Evolutionary conservation across 2,329 filamentous ascomycete genomes (phyloP).

Genomic region (Claviceps africana): DNA sequence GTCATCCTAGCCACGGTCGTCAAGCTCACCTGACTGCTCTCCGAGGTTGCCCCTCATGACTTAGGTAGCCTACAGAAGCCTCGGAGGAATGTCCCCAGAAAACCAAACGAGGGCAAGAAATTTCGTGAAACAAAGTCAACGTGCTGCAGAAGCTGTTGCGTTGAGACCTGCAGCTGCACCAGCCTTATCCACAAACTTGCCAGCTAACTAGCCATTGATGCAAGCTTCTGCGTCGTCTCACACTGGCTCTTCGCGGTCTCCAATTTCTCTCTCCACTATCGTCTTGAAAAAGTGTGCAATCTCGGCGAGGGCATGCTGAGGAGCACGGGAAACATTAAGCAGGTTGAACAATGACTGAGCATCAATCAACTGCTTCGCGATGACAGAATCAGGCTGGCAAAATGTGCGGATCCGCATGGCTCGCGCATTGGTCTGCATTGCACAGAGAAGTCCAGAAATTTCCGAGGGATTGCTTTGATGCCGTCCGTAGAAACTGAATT

Average conservation of each 20-base stretch:
- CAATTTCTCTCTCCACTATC: conserved; percentile 31
- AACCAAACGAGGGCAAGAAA: not conserved
- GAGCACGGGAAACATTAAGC: conserved; percentile 28
- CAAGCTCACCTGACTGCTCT: not conserved
- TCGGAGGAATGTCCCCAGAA: too few relatives aligned
- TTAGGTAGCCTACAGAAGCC: not conserved
- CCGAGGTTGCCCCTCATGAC: not conserved
- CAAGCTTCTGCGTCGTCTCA: not conserved
- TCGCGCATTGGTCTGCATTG: conserved; percentile 38
- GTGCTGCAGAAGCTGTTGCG: not conserved
- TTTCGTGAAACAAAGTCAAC: not conserved
- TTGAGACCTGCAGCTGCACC: not conserved
- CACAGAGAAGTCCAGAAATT: conserved; percentile 33
- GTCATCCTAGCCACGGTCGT: not conserved
- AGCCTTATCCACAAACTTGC: not conserved
- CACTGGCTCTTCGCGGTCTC: not conserved
- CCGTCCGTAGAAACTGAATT: conserved; percentile 41
- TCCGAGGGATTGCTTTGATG: conserved; percentile 27
- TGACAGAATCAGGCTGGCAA: conserved; percentile 43
- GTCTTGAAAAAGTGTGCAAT: conserved; percentile 40
- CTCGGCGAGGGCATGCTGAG: conserved; percentile 34
- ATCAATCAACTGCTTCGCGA: conserved; percentile 44
- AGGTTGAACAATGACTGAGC: conserved; percentile 36
- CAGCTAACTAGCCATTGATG: not conserved
- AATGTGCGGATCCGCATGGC: conserved; percentile 39